Base-by-base conservation (phyloP, 1,284 basidiomycete species). In the Trametes polyzona region DNA sequence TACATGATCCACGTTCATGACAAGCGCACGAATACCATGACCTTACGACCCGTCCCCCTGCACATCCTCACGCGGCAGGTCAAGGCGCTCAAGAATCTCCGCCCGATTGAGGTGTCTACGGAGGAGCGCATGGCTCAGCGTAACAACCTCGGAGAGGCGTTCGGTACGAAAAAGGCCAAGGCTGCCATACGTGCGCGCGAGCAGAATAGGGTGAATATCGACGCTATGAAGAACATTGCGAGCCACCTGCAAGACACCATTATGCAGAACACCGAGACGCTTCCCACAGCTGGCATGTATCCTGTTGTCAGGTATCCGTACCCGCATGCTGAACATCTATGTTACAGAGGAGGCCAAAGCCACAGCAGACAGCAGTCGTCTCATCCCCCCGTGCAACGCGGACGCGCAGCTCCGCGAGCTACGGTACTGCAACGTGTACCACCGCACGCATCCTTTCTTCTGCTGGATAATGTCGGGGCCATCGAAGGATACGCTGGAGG, bases 161-260 rank as follows among this genome's bases (percentile, higher is more conserved):
- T 98, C 64, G 95, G 95, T 21, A 96, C 94, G 12, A 92, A 93
- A 75, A 97, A 96, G 71, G 92, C 93, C 35, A 90, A 93, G 73
- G 85, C 86, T 14, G 87, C 86, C 27, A 94, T 97, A 66, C 84
- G 84, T 55, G 89, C 92, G 2, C 83, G 84, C 57, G 93, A 94
- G 73, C 82, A 95, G 59, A 95, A 95, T 75, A 87, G 87, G 69
- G 87, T 98, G 33, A 93, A 96, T 74, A 84, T 92, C 14, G 78
- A 80, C 50, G 92, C 93, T 1, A 94, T 96, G 90, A 82, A 89
- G 68, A 84, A 84, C 12, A 88, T 95, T 19, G 85, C 88, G 64
- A 81, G 79, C 46, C 86, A 92, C 73, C 76, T 98, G 52, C 90
- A 92, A 77, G 83, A 88, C 27, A 83, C 87, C 42, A 96, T 98